phyloP scores from a whole-genome alignment of 2,329 filamentous ascomycete species.

The Ophiocordyceps camponoti-rufipedis region DNA sequence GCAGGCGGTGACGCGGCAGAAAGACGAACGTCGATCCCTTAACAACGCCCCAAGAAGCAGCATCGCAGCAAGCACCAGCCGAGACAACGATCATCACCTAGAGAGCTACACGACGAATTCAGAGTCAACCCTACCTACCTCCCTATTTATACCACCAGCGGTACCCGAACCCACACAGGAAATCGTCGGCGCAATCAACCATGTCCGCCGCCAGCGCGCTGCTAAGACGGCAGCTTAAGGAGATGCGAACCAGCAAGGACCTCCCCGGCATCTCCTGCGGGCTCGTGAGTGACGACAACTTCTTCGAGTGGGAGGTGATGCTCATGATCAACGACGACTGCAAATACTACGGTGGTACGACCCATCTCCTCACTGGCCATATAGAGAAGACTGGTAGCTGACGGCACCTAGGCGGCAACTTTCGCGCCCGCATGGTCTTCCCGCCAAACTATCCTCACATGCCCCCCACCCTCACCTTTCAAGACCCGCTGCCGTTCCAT shows the following conservation, averaged over 20 bases:
- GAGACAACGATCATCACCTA: no score
- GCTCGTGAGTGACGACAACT: slow-evolving; percentile 64
- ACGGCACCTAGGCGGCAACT: slow-evolving; percentile 56
- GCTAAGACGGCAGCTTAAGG: slow-evolving; percentile 72
- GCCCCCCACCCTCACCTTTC: slow-evolving; percentile 79
- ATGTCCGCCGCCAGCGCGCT: slow-evolving; percentile 47
- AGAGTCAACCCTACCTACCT: no score
- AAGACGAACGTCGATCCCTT: neutral
- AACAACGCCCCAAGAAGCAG: neutral
- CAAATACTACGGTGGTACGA: slow-evolving; percentile 77
- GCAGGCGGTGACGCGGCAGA: neutral
- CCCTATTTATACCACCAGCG: no score
- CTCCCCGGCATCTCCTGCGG: slow-evolving; percentile 90
- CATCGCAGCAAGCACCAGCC: neutral
- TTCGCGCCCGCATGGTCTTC: slow-evolving; percentile 70
- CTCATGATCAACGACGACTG: slow-evolving; percentile 94
- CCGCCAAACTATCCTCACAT: slow-evolving; percentile 71
- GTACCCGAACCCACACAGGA: no score
- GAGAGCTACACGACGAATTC: no score
- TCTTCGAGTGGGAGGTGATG: slow-evolving; percentile 98
- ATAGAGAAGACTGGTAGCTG: neutral
- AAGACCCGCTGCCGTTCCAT: slow-evolving; percentile 70
- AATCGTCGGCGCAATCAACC: neutral
- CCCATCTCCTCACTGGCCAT: neutral
- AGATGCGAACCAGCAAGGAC: slow-evolving; percentile 83